Evolutionary conservation across 805 yeast genomes (phyloP).

Genomic region (Pichia paraexigua): DNA sequence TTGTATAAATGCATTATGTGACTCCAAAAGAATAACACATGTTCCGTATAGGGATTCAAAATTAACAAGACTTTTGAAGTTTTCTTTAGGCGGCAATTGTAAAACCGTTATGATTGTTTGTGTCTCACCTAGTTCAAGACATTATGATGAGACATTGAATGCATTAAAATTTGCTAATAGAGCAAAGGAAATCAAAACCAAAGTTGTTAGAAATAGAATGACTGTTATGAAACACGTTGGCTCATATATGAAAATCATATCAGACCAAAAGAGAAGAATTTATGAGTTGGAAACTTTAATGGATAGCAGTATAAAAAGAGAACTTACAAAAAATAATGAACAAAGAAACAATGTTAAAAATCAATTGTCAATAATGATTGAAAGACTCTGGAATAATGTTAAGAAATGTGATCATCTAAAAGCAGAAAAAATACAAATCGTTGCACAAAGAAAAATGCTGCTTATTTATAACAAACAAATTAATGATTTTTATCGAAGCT

Average conservation of each 20-base stretch:
- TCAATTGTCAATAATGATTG: constrained; percentile 35
- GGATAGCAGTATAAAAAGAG: constrained; percentile 31
- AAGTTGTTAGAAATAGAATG: constrained; percentile 63
- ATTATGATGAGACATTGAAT: constrained; percentile 89
- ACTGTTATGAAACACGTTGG: constrained; percentile 78
- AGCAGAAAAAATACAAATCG: constrained; percentile 29
- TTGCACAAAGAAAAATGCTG: constrained; percentile 38
- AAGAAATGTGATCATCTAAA: constrained; percentile 31
- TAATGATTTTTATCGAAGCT: constrained; percentile 29
- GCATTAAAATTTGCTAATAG: constrained; percentile 87
- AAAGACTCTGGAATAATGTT: constrained; percentile 33
- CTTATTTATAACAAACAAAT: constrained; percentile 18
- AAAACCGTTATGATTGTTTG: constrained; percentile 95
- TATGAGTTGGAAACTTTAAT: constrained; percentile 57
- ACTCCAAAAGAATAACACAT: constrained; percentile 56
- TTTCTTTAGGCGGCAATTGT: constrained; percentile 90
- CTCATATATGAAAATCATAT: constrained; percentile 73
- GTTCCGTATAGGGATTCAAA: constrained; percentile 90
- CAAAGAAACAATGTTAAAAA: constrained; percentile 30
- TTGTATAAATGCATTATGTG: constrained; percentile 88
- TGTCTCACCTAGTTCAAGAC: constrained; percentile 76
- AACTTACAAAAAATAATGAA: constrained; percentile 28
- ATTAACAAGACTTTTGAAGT: constrained; percentile 76
- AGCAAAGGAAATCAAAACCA: constrained; percentile 86
- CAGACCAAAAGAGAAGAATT: constrained; percentile 71